Evolutionary conservation across 495 filamentous ascomycete species (phyloP), one percentile per base, ranked within the genome.

Genomic region (Podospora fimiseda): DNA sequence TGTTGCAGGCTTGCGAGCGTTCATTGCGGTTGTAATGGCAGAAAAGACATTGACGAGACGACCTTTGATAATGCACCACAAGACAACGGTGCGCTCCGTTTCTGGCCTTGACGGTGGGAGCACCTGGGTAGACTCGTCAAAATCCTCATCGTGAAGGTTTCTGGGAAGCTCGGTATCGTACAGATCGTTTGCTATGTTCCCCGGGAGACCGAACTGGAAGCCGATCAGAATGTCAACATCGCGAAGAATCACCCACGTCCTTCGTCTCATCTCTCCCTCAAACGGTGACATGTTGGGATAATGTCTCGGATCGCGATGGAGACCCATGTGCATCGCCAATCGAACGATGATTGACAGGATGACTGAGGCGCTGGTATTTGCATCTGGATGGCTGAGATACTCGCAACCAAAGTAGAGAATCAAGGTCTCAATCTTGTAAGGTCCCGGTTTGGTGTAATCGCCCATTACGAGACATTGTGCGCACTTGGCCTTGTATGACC

Each of bases 341-440:
- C 66, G 63, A 11, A 74, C 55, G 1, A 60, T 61, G 0, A 74
- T 60, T 11, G 66, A 61, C 1, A 76, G 48, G 2, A 76, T 57
- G 13, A 74, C 55, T 46, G 71, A 71, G n/a, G 61, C 60, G 40
- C 67, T 71, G 18, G 70, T 65, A n/a, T 64, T 58, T 6, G 62
- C 59, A 43, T 74, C 68, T 6, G 49, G 41, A 3, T 54, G 53
- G 16, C 62, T 56, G 15, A 67, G 50, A 41, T 66, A 72, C 52
- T 74, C 73, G n/a, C 56, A 56, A 2, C 62, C 60, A 39, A 74
- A 57, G 43, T 69, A 65, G 21, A 64, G 56, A 14, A 68, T 52
- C 18, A 78, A 24, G 1, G 73, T 63, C 50, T 78, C 73, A 2
- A 76, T 50, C 11, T 70, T 70, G 58, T 68, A 65, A 4, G 61